Conservation (phyloP, 352 stramenopile genomes). For the Globisporangium sylvaticum region DNA sequence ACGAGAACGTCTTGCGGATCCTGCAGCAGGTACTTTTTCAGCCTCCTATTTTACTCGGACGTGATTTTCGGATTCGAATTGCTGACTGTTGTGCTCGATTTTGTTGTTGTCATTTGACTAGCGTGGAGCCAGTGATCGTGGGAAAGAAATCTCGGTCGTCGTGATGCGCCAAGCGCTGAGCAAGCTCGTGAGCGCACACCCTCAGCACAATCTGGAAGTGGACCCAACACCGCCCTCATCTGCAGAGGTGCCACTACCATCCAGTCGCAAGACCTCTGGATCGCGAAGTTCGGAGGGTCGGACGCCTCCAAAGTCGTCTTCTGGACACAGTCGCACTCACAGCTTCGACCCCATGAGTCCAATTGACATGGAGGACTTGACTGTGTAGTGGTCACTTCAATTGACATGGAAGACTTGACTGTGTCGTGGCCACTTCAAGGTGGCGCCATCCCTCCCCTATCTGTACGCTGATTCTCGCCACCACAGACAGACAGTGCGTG, state of each 20-base stretch:
- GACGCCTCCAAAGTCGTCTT: constrained; percentile 8
- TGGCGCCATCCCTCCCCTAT: not conserved
- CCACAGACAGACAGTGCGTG: not conserved
- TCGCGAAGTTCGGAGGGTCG: constrained; percentile 12
- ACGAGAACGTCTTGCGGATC: constrained; percentile 78
- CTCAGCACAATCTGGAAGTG: constrained; percentile 78
- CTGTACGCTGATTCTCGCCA: constrained; percentile 8
- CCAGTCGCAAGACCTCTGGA: constrained; percentile 20
- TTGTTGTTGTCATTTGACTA: constrained; percentile 16
- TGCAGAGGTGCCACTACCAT: constrained; percentile 15
- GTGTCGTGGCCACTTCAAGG: not conserved
- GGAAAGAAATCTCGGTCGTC: constrained; percentile 51
- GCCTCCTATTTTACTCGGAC: not conserved
- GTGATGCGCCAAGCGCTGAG: constrained; percentile 73
- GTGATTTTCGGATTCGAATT: not conserved
- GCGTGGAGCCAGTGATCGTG: constrained; percentile 49
- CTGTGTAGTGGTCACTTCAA: constrained; percentile 13
- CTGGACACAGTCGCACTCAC: constrained; percentile 6
- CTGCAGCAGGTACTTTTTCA: constrained; percentile 41
- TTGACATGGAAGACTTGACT: too few species aligned
- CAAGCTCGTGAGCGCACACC: constrained; percentile 71
- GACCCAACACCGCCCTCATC: constrained; percentile 16
- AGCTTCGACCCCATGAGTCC: constrained; percentile 21
- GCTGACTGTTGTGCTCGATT: not conserved
- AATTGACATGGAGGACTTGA: constrained; percentile 25